Evolutionary conservation across 2,329 filamentous ascomycete genomes (phyloP).

Genomic region (Amesomyces nigricolor): DNA sequence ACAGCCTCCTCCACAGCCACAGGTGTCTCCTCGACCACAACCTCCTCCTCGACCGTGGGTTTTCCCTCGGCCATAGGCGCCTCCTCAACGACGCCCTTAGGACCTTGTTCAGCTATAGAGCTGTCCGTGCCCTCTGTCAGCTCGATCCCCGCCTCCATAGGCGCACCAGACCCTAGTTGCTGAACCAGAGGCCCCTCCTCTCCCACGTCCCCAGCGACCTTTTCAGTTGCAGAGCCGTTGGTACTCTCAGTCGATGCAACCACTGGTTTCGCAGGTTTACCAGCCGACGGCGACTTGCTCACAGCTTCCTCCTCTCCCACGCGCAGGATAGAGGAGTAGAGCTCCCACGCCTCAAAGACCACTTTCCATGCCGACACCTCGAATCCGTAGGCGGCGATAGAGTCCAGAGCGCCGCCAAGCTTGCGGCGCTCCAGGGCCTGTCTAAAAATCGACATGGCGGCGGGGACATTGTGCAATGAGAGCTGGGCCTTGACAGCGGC

Average conservation of each 20-base stretch:
- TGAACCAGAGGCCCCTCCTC: too few relatives aligned
- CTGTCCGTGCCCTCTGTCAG: too few relatives aligned
- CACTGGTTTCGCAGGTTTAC: background rate
- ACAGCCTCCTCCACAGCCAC: background rate
- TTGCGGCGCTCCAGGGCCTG: constrained; percentile 32
- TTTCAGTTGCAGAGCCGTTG: background rate
- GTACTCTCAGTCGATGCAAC: background rate
- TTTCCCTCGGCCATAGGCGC: too few relatives aligned
- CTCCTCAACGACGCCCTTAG: too few relatives aligned
- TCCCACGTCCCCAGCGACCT: too few relatives aligned
- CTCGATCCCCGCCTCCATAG: too few relatives aligned
- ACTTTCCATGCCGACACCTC: constrained; percentile 33
- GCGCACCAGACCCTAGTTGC: too few relatives aligned
- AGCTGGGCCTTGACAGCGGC: constrained; percentile 40
- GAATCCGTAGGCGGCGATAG: constrained; percentile 40
- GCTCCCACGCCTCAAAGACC: constrained; percentile 35
- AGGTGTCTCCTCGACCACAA: too few relatives aligned
- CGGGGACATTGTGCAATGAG: constrained; percentile 33
- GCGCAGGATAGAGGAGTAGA: constrained; percentile 25
- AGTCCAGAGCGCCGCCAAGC: constrained; percentile 39
- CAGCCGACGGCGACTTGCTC: background rate
- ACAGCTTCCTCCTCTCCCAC: background rate
- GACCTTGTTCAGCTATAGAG: too few relatives aligned
- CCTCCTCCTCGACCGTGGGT: too few relatives aligned
- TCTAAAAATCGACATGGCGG: constrained; percentile 39